phyloP scores from a whole-genome alignment of 2,329 filamentous ascomycete species.

The Fusarium circinatum region DNA sequence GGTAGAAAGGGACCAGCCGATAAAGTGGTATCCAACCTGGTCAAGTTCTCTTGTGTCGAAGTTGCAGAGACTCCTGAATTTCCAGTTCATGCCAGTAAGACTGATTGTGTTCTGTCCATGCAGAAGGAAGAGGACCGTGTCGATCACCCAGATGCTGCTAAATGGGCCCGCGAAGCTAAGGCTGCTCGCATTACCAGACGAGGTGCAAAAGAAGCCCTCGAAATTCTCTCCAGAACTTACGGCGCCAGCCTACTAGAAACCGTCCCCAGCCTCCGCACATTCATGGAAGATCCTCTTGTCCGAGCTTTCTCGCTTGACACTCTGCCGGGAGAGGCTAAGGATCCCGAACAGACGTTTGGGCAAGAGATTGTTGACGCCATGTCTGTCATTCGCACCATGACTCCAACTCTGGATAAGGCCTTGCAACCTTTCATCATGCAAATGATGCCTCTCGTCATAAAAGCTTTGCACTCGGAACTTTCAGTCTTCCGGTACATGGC shows the following conservation, averaged over 20 bases:
- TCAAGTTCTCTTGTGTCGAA: conserved; percentile 98
- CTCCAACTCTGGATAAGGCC: conserved; percentile 84
- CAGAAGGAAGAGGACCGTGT: conserved; percentile 97
- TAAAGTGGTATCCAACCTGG: conserved; percentile 93
- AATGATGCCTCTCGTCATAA: conserved; percentile 86
- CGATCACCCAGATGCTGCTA: conserved; percentile 89
- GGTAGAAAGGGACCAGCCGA: conserved; percentile 88
- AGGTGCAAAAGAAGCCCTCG: conserved; percentile 92
- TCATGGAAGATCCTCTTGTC: conserved; percentile 84
- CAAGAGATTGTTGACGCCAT: conserved; percentile 95
- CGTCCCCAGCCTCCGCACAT: conserved; percentile 81
- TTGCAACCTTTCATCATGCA: conserved; percentile 84
- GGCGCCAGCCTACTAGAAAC: conserved; percentile 80
- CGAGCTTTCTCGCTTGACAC: conserved; percentile 76
- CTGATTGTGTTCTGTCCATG: conserved; percentile 86
- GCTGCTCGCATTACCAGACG: conserved; percentile 90
- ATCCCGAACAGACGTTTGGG: conserved; percentile 79
- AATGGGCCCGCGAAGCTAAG: conserved; percentile 89
- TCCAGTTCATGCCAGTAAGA: conserved; percentile 80
- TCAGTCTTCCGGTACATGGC: conserved; percentile 97
- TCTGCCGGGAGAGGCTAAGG: conserved; percentile 76
- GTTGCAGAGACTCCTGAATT: conserved; percentile 98
- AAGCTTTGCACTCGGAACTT: conserved; percentile 85
- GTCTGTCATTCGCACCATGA: conserved; percentile 89
- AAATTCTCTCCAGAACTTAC: conserved; percentile 85